phyloP scores from a whole-genome alignment of 805 yeast species.

The Wickerhamia fluorescens region DNA sequence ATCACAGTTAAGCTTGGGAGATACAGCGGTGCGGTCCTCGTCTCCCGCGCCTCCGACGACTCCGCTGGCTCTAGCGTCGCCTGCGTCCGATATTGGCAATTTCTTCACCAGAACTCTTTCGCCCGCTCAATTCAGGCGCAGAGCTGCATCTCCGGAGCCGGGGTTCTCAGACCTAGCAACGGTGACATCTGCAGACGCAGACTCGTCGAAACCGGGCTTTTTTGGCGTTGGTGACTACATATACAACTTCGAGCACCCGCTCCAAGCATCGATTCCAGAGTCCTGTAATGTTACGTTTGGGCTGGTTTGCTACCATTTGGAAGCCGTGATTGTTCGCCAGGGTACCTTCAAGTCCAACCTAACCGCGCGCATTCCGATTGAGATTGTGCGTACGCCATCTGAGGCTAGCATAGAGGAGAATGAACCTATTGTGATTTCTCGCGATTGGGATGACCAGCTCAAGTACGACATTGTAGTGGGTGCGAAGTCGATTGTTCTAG shows the following conservation, averaged over 20 bases:
- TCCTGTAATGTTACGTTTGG: slow-evolving; percentile 76
- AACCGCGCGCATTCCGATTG: slow-evolving; percentile 54
- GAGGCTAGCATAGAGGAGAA: slow-evolving; percentile 78
- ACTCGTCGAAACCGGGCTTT: slow-evolving; percentile 18
- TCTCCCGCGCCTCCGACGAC: slow-evolving; percentile 6
- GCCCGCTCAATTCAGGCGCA: slow-evolving; percentile 20
- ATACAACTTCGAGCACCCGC: slow-evolving; percentile 85
- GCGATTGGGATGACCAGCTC: slow-evolving; percentile 92
- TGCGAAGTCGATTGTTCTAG: slow-evolving; percentile 79
- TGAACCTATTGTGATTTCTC: slow-evolving; percentile 85
- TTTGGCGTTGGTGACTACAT: slow-evolving; percentile 88
- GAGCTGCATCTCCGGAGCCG: slow-evolving; percentile 25
- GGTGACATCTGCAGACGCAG: slow-evolving; percentile 13
- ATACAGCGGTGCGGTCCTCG: slow-evolving; percentile 12
- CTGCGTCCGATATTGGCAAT: slow-evolving; percentile 6
- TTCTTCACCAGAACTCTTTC: slow-evolving; percentile 19
- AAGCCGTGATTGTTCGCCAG: slow-evolving; percentile 62
- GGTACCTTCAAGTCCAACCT: slow-evolving; percentile 85
- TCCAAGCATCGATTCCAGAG: slow-evolving; percentile 80
- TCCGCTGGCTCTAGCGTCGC: not conserved
- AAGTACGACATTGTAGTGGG: slow-evolving; percentile 88
- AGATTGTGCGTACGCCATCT: slow-evolving; percentile 67
- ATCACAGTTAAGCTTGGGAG: slow-evolving; percentile 28
- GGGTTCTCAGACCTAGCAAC: slow-evolving; percentile 18
- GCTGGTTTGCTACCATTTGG: slow-evolving; percentile 60